These are phyloP conservation scores for Clitopilus hobsonii DNA, from an alignment of 768 basidiomycete species.

Conservation along the genomic window DNA sequence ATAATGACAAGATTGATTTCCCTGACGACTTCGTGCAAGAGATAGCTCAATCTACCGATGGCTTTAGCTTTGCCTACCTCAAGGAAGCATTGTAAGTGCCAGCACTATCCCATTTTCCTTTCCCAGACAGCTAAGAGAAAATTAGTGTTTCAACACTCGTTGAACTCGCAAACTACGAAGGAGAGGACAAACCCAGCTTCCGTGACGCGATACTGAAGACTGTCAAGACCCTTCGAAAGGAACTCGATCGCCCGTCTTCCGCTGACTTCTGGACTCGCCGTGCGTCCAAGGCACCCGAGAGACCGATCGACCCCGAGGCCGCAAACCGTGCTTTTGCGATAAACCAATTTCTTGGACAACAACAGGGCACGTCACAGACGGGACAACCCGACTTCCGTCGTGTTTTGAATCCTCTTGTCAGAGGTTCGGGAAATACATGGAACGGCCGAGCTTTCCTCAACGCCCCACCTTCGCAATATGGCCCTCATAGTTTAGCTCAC, in stretches of 20 bases:
- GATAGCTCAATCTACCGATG: slow-evolving; percentile 53
- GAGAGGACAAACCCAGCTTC: slow-evolving; percentile 48
- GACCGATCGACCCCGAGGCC: not conserved
- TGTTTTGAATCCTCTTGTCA: not conserved
- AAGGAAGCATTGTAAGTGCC: slow-evolving; percentile 81
- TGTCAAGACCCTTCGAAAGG: slow-evolving; percentile 58
- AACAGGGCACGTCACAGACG: not conserved
- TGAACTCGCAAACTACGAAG: slow-evolving; percentile 48
- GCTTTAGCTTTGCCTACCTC: slow-evolving; percentile 83
- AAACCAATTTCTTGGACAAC: not conserved
- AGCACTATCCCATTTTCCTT: too few relatives aligned
- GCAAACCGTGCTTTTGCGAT: too few relatives aligned
- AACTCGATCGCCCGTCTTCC: slow-evolving; percentile 46
- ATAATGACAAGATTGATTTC: slow-evolving; percentile 61
- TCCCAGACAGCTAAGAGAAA: too few relatives aligned
- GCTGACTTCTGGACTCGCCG: slow-evolving; percentile 2
- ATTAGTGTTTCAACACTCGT: slow-evolving; percentile 77
- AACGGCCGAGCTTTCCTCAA: not conserved
- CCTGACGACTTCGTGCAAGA: slow-evolving; percentile 59
- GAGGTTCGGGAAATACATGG: not conserved
- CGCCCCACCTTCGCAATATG: not conserved
- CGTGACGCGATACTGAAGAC: slow-evolving; percentile 45
- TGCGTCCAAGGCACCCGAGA: not conserved
- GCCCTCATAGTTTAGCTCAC: not conserved
- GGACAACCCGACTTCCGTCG: not conserved